phyloP scores from a whole-genome alignment of 2,329 filamentous ascomycete genomes.

The Lasiodiplodia sp. region DNA sequence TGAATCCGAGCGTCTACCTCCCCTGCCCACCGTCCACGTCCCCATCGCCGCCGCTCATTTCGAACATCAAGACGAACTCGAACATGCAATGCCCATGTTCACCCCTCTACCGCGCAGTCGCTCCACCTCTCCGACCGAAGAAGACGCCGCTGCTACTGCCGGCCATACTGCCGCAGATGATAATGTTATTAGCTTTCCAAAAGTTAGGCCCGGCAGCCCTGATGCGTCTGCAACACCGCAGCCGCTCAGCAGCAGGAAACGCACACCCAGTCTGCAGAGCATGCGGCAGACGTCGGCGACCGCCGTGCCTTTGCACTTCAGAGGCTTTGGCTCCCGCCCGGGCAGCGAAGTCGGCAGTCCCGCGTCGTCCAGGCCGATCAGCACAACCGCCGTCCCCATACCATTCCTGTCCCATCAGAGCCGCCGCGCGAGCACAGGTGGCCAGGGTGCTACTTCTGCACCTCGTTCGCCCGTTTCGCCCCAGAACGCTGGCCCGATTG shows the following conservation, averaged over 20 bases:
- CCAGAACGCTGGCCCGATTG: not conserved
- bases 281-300: slow-evolving; percentile 21
- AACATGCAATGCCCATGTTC: slow-evolving; percentile 20
- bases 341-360: not conserved
- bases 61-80: slow-evolving; percentile 19
- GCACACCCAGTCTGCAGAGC: not conserved
- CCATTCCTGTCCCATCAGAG: slow-evolving; percentile 14
- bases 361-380: not conserved
- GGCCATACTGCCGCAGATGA: not conserved
- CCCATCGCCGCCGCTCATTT: slow-evolving; percentile 34
- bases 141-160: not conserved
- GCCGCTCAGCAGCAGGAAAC: not conserved
- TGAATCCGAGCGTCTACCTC: slow-evolving; percentile 38
- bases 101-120: slow-evolving; percentile 27
- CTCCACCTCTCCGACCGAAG: slow-evolving; percentile 47
- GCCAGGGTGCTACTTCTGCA: slow-evolving; percentile 55
- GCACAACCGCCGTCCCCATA: slow-evolving; percentile 13
- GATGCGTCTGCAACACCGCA: not conserved
- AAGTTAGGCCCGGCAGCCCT: not conserved
- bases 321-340: not conserved
- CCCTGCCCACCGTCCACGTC: slow-evolving; percentile 48
- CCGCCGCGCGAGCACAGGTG: slow-evolving; percentile 1
- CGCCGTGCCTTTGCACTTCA: slow-evolving; percentile 22
- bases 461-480: slow-evolving; percentile 18
- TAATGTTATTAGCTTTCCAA: not conserved